A percentile compares a stretch with the other conserved stretches of the same genome.
Conservation (phyloP, 2,329 filamentous ascomycete genomes). For the Myriosclerotinia duriaeana region DNA sequence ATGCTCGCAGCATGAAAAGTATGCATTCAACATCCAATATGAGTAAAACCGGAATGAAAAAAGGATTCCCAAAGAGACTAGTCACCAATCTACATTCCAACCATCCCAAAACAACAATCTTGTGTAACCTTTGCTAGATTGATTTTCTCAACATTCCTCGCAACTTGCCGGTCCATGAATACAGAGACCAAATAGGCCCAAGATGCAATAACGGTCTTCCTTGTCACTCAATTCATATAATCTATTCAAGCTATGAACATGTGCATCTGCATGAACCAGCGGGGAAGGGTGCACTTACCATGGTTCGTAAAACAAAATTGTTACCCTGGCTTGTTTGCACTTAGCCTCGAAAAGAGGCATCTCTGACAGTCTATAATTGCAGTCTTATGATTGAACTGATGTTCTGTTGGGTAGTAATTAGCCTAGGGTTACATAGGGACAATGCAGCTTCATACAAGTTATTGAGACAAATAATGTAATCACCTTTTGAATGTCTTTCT, state of each 20-base stretch:
- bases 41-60: not conserved
- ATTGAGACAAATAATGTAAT: slow-evolving; percentile 1
- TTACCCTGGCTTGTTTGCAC: slow-evolving; percentile 32
- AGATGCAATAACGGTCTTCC: not conserved
- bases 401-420: not conserved
- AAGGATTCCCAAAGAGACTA: slow-evolving; percentile 7
- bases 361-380: slow-evolving; percentile 8
- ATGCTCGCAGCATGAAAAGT: not conserved
- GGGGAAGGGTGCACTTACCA: slow-evolving; percentile 34
- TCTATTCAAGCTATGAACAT: not conserved
- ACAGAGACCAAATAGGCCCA: not conserved
- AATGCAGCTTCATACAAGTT: not conserved
- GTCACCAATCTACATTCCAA: slow-evolving; percentile 14
- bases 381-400: not conserved
- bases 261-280: slow-evolving; percentile 35
- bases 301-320: slow-evolving; percentile 21
- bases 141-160: slow-evolving; percentile 20
- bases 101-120: slow-evolving; percentile 9
- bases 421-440: not conserved
- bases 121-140: not conserved
- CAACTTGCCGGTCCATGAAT: not conserved
- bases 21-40: not conserved
- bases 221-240: slow-evolving; percentile 7
- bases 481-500: not conserved
- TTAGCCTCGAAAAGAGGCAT: slow-evolving; percentile 33